These are phyloP conservation scores for Helichrysum umbraculigerum DNA, from an alignment of 129 eudicot genomes.

Conservation along the genomic window DNA sequence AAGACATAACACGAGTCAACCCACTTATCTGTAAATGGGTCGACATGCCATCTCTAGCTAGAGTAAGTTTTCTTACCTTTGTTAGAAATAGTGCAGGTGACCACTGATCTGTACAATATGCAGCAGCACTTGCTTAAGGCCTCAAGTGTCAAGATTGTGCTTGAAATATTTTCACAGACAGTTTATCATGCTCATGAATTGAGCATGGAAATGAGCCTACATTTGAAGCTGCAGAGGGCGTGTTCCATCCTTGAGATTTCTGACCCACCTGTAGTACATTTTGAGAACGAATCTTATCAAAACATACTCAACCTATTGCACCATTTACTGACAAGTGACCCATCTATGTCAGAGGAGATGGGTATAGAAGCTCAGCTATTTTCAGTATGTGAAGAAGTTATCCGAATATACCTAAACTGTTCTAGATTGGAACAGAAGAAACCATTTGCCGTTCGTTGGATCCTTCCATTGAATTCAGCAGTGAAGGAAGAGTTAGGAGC, in stretches of 20 bases:
- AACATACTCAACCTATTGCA: conserved; percentile 61
- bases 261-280: conserved; percentile 84
- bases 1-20: neutral
- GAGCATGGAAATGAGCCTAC: conserved; percentile 49
- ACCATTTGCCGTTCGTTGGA: conserved; percentile 50
- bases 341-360: conserved; percentile 52
- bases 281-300: conserved; percentile 84
- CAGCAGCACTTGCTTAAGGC: conserved; percentile 54
- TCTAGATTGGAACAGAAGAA: conserved; percentile 50
- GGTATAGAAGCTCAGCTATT: conserved; percentile 61
- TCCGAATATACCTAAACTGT: conserved; percentile 68
- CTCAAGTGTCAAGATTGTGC: conserved; percentile 47
- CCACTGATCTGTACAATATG: conserved; percentile 70
- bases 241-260: conserved; percentile 80
- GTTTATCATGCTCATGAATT: conserved; percentile 68
- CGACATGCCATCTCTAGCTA: neutral
- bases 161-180: conserved; percentile 56
- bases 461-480: conserved; percentile 68
- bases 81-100: conserved; percentile 50
- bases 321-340: conserved; percentile 50
- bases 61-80: neutral
- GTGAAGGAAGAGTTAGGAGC: conserved; percentile 94
- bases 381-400: conserved; percentile 53
- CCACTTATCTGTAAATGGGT: neutral
- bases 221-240: conserved; percentile 64